A percentile compares a stretch with the other conserved stretches of the same genome.
These are phyloP conservation scores for Blastobotrys indianensis DNA, from an alignment of 1,139 yeast species.

Conservation along the genomic window DNA sequence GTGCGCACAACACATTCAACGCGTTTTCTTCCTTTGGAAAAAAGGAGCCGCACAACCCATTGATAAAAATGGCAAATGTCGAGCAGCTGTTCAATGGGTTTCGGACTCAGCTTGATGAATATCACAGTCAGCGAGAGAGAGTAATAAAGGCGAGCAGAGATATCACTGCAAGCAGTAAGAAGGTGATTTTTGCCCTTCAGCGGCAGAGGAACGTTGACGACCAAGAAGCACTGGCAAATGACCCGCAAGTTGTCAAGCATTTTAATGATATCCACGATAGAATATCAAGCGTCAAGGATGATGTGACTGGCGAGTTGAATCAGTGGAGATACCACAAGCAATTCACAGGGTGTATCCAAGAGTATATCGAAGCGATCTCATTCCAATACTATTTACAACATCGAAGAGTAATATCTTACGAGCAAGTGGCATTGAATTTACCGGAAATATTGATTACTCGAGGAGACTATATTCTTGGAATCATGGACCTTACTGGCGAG, in stretches of 20 bases:
- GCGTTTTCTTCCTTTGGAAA: neutral
- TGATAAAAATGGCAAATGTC: neutral
- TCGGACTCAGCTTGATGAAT: constrained; percentile 17
- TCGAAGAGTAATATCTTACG: constrained; percentile 15
- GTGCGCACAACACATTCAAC: neutral
- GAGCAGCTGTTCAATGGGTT: constrained; percentile 6
- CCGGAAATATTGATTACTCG: constrained; percentile 15
- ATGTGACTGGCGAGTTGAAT: constrained; percentile 16
- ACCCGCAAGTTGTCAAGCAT: constrained; percentile 10
- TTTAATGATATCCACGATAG: constrained; percentile 9
- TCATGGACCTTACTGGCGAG: constrained; percentile 43
- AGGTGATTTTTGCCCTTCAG: constrained; percentile 38
- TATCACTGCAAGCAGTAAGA: constrained; percentile 38
- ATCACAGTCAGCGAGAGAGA: constrained; percentile 37
- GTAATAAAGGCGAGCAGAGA: constrained; percentile 38
- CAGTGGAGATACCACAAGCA: constrained; percentile 20
- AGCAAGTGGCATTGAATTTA: constrained; percentile 13
- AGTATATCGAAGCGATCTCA: constrained; percentile 39
- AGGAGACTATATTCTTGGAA: constrained; percentile 38
- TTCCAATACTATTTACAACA: constrained; percentile 33
- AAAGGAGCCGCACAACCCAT: neutral
- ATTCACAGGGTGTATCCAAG: constrained; percentile 31
- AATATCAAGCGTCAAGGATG: constrained; percentile 15
- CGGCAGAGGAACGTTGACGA: constrained; percentile 20
- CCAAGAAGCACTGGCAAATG: constrained; percentile 2